Evolutionary conservation across 140 eudicot genomes (phyloP).

Genomic region (Stevia rebaudiana): DNA sequence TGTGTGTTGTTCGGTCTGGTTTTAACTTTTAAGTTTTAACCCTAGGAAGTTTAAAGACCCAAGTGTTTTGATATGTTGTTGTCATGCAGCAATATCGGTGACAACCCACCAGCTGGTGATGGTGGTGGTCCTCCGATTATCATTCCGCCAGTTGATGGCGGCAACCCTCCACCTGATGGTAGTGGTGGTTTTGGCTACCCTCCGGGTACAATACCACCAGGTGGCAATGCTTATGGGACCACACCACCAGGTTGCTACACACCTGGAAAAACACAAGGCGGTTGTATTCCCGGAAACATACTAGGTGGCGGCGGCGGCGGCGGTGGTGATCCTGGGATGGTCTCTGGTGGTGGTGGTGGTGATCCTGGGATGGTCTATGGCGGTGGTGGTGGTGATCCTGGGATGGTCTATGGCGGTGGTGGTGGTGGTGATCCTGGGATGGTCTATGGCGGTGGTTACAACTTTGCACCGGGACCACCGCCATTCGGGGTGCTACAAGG

Average conservation of each 20-base stretch:
- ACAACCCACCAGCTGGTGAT: conserved; percentile 6
- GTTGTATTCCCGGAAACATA: conserved; percentile 1
- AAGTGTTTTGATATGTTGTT: conserved; percentile 4
- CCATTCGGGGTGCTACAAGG: conserved; percentile 32
- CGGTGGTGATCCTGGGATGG: conserved; percentile 14
- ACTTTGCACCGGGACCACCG: conserved; percentile 21
- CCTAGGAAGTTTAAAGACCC: neutral
- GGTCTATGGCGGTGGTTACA: conserved; percentile 5
- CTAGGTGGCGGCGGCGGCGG: conserved; percentile 14
- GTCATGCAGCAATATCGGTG: conserved; percentile 26
- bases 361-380: conserved; percentile 10
- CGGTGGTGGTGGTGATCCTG: conserved; percentile 16
- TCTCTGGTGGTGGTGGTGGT: conserved; percentile 12
- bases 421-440: conserved; percentile 17
- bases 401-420: conserved; percentile 5
- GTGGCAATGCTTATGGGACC: conserved; percentile 19
- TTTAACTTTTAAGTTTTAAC: neutral
- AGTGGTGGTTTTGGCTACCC: conserved; percentile 19
- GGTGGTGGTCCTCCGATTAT: conserved; percentile 9
- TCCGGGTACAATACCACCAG: conserved; percentile 19
- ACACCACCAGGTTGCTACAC: conserved; percentile 24
- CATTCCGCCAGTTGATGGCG: conserved; percentile 19
- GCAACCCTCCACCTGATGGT: conserved; percentile 26
- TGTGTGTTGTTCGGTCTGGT: neutral
- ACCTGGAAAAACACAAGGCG: conserved; percentile 5